Evolutionary conservation across 257 asterid species (phyloP).

Genomic region (Jacaranda copaia): DNA sequence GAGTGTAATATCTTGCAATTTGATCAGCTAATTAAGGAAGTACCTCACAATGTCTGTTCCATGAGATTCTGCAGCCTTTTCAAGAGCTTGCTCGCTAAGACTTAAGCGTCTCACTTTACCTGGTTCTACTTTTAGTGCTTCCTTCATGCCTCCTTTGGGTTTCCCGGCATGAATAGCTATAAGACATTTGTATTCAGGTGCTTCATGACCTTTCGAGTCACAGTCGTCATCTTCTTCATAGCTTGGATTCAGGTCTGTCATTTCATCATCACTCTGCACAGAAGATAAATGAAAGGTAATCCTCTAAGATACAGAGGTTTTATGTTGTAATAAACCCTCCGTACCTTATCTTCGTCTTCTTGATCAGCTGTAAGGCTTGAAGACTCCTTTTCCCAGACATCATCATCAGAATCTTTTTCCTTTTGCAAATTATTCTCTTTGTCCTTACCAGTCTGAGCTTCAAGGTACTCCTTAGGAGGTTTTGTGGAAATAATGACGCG

Average conservation of each 20-base stretch:
- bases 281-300: not conserved
- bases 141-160: slow-evolving; percentile 67
- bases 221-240: slow-evolving; percentile 59
- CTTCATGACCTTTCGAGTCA: slow-evolving; percentile 45
- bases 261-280: slow-evolving; percentile 47
- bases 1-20: slow-evolving; percentile 13
- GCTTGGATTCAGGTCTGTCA: slow-evolving; percentile 35
- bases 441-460: slow-evolving; percentile 56
- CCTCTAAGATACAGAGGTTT: slow-evolving; percentile 13
- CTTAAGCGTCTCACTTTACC: slow-evolving; percentile 75
- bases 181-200: slow-evolving; percentile 68
- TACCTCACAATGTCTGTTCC: slow-evolving; percentile 56
- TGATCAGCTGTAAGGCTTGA: slow-evolving; percentile 58
- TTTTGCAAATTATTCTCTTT: slow-evolving; percentile 39
- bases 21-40: slow-evolving; percentile 24
- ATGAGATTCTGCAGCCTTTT: slow-evolving; percentile 56
- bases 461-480: slow-evolving; percentile 92
- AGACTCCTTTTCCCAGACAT: slow-evolving; percentile 89
- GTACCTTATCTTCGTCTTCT: slow-evolving; percentile 61
- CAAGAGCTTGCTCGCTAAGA: slow-evolving; percentile 83
- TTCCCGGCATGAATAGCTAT: slow-evolving; percentile 90
- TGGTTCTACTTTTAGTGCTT: slow-evolving; percentile 55
- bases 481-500: slow-evolving; percentile 83
- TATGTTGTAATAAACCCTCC: not conserved
- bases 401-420: slow-evolving; percentile 69